Conservation (phyloP, 2,329 filamentous ascomycete genomes). For the Colletotrichum graminicola region DNA sequence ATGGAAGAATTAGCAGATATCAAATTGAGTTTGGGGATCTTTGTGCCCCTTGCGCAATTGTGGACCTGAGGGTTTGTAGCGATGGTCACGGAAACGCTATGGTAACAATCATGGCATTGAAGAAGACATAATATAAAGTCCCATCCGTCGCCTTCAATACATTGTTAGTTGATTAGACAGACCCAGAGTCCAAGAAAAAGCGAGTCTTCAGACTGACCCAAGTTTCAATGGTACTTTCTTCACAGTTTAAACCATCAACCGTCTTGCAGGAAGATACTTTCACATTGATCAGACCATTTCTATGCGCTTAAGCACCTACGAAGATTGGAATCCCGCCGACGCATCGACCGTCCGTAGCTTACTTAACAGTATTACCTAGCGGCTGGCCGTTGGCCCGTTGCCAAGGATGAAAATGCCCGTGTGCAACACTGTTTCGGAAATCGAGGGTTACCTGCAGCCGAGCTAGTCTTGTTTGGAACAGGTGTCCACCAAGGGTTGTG, state of each 20-base stretch:
- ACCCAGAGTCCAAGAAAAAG: background rate
- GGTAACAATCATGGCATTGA: slow-evolving; percentile 38
- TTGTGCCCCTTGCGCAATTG: slow-evolving; percentile 19
- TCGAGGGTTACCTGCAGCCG: background rate
- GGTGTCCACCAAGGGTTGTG: slow-evolving; percentile 7
- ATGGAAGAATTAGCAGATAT: slow-evolving; percentile 4
- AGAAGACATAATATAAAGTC: slow-evolving; percentile 36
- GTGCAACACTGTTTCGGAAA: slow-evolving; percentile 12
- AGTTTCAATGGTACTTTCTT: slow-evolving; percentile 8
- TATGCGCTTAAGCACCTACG: background rate
- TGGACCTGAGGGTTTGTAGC: slow-evolving; percentile 6
- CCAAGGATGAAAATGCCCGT: background rate
- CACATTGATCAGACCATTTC: background rate
- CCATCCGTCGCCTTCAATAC: slow-evolving; percentile 13
- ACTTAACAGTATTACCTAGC: background rate
- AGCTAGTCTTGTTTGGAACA: slow-evolving; percentile 6
- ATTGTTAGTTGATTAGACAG: background rate
- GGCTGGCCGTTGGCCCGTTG: slow-evolving; percentile 5
- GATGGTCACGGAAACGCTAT: slow-evolving; percentile 12
- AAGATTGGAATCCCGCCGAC: slow-evolving; percentile 20
- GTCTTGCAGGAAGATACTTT: slow-evolving; percentile 26
- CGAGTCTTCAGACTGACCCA: background rate
- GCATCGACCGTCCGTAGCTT: slow-evolving; percentile 31
- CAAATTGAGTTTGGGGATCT: slow-evolving; percentile 20
- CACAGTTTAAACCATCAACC: slow-evolving; percentile 15